Conservation (phyloP, 331 rosid genomes). For the Acacia concinna region DNA sequence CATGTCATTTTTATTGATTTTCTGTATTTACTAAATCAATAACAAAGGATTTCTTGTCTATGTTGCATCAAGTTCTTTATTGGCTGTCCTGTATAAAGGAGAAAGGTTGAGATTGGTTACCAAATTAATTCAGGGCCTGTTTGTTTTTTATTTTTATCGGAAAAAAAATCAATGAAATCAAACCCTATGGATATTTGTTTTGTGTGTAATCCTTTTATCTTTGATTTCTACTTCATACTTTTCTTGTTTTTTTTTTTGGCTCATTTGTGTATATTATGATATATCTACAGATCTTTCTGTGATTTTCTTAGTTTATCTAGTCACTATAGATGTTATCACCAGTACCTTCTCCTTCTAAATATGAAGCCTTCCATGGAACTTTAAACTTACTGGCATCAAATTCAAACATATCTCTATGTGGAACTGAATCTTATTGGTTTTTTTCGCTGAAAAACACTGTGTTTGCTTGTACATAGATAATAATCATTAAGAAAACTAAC, state of each 20-base stretch:
- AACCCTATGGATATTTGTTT: not conserved
- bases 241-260: not conserved
- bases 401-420: not conserved
- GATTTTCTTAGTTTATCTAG: not conserved
- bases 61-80: not conserved
- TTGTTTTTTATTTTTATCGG: not conserved
- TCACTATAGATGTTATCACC: not conserved
- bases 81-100: not conserved
- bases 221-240: too few relatives aligned
- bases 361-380: slow-evolving; percentile 13
- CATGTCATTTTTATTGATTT: not conserved
- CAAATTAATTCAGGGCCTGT: not conserved
- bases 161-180: not conserved
- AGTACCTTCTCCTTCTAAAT: not conserved
- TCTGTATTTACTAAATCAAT: not conserved
- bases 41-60: not conserved
- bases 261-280: not conserved
- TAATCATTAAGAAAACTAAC: not conserved
- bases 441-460: not conserved
- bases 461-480: not conserved
- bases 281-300: not conserved
- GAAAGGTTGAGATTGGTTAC: not conserved
- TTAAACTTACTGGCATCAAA: not conserved
- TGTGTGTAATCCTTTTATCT: not conserved
- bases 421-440: not conserved